Evolutionary conservation across 2,329 filamentous ascomycete genomes (phyloP).

Genomic region (Fusarium lyarnte): DNA sequence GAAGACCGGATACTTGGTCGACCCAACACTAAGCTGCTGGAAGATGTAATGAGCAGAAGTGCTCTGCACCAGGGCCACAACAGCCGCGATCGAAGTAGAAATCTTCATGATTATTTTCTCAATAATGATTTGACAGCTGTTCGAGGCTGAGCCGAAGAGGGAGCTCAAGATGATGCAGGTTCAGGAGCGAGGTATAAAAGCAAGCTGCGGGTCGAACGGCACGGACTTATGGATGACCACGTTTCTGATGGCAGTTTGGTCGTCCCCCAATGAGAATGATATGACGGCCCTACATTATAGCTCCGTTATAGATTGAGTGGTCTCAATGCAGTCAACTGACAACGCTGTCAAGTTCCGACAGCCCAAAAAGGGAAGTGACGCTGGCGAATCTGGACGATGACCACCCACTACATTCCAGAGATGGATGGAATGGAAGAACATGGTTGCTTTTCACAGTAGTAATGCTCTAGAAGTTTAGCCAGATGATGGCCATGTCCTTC

Average conservation of each 20-base stretch:
- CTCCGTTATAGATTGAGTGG: neutral
- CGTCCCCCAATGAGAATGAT: neutral
- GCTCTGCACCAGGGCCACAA: neutral
- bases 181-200: neutral
- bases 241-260: accelerated
- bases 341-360: neutral
- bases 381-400: accelerated
- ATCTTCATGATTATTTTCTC: neutral
- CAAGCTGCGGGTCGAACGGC: neutral
- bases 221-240: neutral
- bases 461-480: neutral
- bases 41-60: slow-evolving; percentile 8
- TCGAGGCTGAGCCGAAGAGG: neutral
- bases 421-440: accelerated
- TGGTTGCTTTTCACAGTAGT: neutral
- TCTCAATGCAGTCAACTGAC: neutral
- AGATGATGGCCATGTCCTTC: neutral
- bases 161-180: neutral
- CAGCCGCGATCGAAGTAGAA: neutral
- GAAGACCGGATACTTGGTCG: neutral
- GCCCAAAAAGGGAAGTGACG: neutral
- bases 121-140: accelerated
- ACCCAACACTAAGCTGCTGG: slow-evolving; percentile 7
- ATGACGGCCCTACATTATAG: neutral
- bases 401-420: neutral